Conservation (phyloP, 805 yeast genomes). For the Wickerhamomyces bovis region DNA sequence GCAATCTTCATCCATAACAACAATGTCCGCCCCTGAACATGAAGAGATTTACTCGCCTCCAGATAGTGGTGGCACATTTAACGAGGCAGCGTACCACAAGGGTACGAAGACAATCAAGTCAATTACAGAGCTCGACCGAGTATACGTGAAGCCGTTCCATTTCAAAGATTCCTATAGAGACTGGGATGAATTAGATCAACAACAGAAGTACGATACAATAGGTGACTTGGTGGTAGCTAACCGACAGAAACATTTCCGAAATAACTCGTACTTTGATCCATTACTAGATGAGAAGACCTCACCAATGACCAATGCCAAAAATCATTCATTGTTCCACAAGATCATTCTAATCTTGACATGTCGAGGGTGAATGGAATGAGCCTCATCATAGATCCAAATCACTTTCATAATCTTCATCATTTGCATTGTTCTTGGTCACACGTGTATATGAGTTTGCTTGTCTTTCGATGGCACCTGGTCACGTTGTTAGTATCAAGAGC, state of each 20-base stretch:
- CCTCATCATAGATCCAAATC: conserved; percentile 30
- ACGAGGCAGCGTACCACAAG: not conserved
- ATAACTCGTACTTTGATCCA: not conserved
- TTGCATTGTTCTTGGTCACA: conserved; percentile 9
- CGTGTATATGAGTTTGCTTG: conserved; percentile 28
- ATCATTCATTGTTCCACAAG: not conserved
- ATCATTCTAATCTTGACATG: not conserved
- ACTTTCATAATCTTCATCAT: conserved; percentile 29
- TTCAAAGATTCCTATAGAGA: not conserved
- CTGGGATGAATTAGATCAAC: not conserved
- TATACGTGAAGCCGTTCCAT: not conserved
- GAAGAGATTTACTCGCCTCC: not conserved
- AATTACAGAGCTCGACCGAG: not conserved
- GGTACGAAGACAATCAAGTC: not conserved
- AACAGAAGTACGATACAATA: not conserved
- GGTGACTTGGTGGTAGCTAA: conserved; percentile 9
- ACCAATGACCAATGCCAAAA: not conserved
- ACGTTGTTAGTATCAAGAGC: conserved; percentile 2
- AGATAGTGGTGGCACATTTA: not conserved
- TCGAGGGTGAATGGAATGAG: not conserved
- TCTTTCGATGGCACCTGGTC: conserved; percentile 26
- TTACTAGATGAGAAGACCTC: not conserved
- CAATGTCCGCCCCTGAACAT: not conserved
- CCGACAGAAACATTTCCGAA: conserved; percentile 3
- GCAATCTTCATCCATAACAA: not conserved